Evolutionary conservation across 2,329 filamentous ascomycete genomes (phyloP), one percentile per base, ranked within the genome.

Genomic region (Orbilia ellipsospora): DNA sequence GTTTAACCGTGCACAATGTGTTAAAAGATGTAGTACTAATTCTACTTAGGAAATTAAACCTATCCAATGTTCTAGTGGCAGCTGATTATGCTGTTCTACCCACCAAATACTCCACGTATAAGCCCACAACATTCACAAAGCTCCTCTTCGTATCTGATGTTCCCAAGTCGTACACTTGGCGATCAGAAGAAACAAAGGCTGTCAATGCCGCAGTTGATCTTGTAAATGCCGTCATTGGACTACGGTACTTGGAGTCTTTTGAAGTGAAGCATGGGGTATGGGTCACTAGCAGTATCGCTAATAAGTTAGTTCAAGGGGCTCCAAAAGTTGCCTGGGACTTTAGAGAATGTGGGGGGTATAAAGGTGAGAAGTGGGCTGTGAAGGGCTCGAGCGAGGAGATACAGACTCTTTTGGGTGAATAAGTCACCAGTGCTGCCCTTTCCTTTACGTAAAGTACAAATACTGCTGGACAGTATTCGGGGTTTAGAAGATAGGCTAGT

Each of bases 91-190:
- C 73, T 10, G 72, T 77, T 44, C 67, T 73, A 15, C 61, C 73
- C 6, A 69, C 65, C 5, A 78, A 61, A 36, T 54, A 72, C 31
- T 77, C 73, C 4, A 63, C 63, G 12, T 78, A 77, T 31, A 78
- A 55, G 13, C 66, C 78, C 4, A 77, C 77, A 36, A 74, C 79
- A 4, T 78, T 79, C 28, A 80, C 80, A 7, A 74, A 59, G 12
- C 56, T 79, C 3, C 67, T 80, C n/a, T 80, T 80, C 67, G 79
- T 78, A 26, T 80, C 80, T 1, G 79, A 80, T 60, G 77, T 80
- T 13, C 79, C 79, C 5, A 79, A 78, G 51, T 77, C 79, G 4
- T 80, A 79, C 51, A 80, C 79, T 7, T 79, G 78, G 78, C 72
- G 77, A 6, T 76, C 78, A 13, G 78, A 73, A 4, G 77, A 79